Evolutionary conservation across 352 stramenopile genomes (phyloP).

Genomic region (Pythium rishiriense): DNA sequence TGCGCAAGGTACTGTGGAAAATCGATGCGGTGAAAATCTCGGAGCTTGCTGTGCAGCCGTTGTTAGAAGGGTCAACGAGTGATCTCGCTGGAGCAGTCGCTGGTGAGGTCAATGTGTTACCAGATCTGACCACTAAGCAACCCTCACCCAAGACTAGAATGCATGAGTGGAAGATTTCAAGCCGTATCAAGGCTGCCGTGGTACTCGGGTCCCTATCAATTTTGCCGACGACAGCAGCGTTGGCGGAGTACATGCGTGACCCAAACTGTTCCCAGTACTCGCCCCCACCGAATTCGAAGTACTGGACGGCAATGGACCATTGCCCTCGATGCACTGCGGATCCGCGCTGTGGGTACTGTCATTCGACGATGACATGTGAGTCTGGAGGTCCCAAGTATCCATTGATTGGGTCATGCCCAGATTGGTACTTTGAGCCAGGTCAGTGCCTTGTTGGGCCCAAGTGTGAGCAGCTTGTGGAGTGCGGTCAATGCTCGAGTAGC

Average conservation of each 20-base stretch:
- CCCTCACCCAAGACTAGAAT: no score
- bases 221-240: not conserved
- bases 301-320: slow-evolving; percentile 63
- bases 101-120: no score
- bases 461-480: slow-evolving; percentile 56
- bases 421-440: slow-evolving; percentile 59
- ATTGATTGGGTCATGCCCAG: slow-evolving; percentile 51
- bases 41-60: no score
- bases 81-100: no score
- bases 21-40: no score
- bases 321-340: slow-evolving; percentile 72
- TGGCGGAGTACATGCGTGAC: slow-evolving; percentile 1
- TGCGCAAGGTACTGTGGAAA: no score
- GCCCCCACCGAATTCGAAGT: slow-evolving; percentile 44
- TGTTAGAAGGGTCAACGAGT: no score
- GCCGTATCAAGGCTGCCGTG: no score
- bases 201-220: not conserved
- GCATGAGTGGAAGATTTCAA: no score
- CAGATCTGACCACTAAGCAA: no score
- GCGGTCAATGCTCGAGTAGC: slow-evolving; percentile 56
- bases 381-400: slow-evolving; percentile 50
- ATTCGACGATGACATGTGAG: slow-evolving; percentile 89
- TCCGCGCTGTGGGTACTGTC: slow-evolving; percentile 86
- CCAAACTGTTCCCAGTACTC: slow-evolving; percentile 59
- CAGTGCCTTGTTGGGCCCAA: slow-evolving; percentile 73